Conservation (phyloP, 1,284 basidiomycete genomes). For the Tilletia setariae region DNA sequence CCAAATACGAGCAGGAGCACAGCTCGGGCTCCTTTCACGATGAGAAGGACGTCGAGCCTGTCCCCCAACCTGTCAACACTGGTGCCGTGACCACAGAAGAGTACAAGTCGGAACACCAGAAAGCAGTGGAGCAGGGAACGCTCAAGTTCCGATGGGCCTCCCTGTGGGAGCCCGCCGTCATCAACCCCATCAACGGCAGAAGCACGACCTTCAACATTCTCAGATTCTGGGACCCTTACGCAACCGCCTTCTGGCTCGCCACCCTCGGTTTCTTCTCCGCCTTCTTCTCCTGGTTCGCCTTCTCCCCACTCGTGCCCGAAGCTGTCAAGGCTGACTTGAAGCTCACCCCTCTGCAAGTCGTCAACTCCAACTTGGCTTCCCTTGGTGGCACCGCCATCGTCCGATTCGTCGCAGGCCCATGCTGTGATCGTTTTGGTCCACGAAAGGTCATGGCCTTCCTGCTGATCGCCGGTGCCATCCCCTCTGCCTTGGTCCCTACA, state of each 20-base stretch:
- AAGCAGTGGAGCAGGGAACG: constrained; percentile 19
- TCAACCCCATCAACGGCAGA: constrained; percentile 64
- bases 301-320: constrained; percentile 65
- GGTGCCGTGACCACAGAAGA: constrained; percentile 29
- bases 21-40: constrained; percentile 2
- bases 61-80: constrained; percentile 12
- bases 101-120: constrained; percentile 40
- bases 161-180: constrained; percentile 48
- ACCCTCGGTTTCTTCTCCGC: constrained; percentile 60
- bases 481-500: constrained; percentile 65
- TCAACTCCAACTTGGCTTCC: constrained; percentile 65
- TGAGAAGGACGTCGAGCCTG: constrained; percentile 17
- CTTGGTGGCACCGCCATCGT: constrained; percentile 61
- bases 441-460: constrained; percentile 65
- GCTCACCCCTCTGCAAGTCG: constrained; percentile 59
- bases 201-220: constrained; percentile 63
- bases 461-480: constrained; percentile 65
- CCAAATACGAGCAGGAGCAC: neutral
- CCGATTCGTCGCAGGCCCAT: constrained; percentile 62
- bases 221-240: constrained; percentile 61
- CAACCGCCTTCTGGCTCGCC: constrained; percentile 58
- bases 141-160: constrained; percentile 44
- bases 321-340: constrained; percentile 64
- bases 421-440: constrained; percentile 62
- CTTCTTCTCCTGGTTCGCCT: constrained; percentile 66